Percentiles rank a stretch among this genome's conserved stretches.
Conservation (phyloP, 116 monocot species). For the Trichopus zeylanicus region DNA sequence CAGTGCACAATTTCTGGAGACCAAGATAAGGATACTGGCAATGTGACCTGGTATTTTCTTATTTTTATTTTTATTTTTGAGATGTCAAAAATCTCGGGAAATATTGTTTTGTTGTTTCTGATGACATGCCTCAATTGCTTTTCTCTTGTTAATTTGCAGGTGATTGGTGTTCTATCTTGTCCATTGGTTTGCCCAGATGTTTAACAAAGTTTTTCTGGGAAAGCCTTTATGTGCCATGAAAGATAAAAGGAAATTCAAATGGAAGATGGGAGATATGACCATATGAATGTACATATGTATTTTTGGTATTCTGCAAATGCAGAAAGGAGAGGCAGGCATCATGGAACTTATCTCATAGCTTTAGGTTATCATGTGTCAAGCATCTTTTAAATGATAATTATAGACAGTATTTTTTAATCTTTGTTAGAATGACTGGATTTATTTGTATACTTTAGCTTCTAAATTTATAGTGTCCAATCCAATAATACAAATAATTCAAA, state of each 20-base stretch:
- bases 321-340: conserved; percentile 18
- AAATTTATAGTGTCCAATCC: background rate
- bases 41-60: conserved; percentile 1
- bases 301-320: conserved; percentile 48
- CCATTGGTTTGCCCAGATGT: conserved; percentile 12
- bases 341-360: conserved; percentile 35
- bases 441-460: background rate
- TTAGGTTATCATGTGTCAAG: conserved; percentile 7
- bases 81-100: background rate
- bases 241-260: background rate
- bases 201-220: conserved; percentile 3
- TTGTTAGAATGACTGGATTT: background rate
- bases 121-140: background rate
- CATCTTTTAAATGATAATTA: background rate
- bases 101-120: background rate
- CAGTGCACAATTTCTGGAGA: conserved; percentile 76
- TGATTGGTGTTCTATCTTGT: background rate
- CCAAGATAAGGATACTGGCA: conserved; percentile 30
- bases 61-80: no score
- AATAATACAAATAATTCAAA: background rate
- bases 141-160: conserved; percentile 6
- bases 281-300: conserved; percentile 62
- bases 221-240: conserved; percentile 6
- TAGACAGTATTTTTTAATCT: background rate
- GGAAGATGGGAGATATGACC: conserved; percentile 8